Conservation (phyloP, 2,329 filamentous ascomycete species). For the Cladophialophora immunda region DNA sequence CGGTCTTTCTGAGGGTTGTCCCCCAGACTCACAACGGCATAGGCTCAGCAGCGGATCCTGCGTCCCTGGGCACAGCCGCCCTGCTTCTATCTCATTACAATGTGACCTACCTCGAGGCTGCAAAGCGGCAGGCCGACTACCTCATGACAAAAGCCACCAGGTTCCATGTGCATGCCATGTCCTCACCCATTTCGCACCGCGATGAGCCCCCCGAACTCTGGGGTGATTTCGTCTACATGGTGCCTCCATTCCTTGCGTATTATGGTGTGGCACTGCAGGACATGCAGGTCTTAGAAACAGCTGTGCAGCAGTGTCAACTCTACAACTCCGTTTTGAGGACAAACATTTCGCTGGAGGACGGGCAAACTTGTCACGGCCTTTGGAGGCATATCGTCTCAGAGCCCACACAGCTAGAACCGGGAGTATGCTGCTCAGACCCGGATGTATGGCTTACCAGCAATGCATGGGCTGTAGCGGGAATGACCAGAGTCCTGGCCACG, state of each 20-base stretch:
- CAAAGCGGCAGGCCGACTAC: constrained; percentile 52
- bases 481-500: constrained; percentile 57
- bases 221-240: constrained; percentile 61
- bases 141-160: constrained; percentile 52
- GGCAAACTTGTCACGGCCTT: constrained; percentile 40
- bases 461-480: constrained; percentile 59
- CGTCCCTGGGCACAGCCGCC: constrained; percentile 56
- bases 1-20: not conserved
- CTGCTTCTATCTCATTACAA: constrained; percentile 53
- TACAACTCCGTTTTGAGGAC: constrained; percentile 53
- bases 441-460: constrained; percentile 48
- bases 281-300: constrained; percentile 46
- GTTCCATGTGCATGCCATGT: constrained; percentile 50
- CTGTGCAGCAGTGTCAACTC: constrained; percentile 51
- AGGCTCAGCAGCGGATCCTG: constrained; percentile 49
- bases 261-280: constrained; percentile 53
- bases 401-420: constrained; percentile 47
- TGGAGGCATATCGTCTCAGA: constrained; percentile 59
- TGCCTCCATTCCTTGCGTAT: constrained; percentile 60
- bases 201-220: constrained; percentile 55
- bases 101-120: constrained; percentile 48
- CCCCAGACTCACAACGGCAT: not conserved
- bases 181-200: constrained; percentile 57
- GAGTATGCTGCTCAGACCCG: constrained; percentile 53
- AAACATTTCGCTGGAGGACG: constrained; percentile 31